phyloP scores from a whole-genome alignment of 768 basidiomycete genomes.

The Rhodocollybia butyracea region DNA sequence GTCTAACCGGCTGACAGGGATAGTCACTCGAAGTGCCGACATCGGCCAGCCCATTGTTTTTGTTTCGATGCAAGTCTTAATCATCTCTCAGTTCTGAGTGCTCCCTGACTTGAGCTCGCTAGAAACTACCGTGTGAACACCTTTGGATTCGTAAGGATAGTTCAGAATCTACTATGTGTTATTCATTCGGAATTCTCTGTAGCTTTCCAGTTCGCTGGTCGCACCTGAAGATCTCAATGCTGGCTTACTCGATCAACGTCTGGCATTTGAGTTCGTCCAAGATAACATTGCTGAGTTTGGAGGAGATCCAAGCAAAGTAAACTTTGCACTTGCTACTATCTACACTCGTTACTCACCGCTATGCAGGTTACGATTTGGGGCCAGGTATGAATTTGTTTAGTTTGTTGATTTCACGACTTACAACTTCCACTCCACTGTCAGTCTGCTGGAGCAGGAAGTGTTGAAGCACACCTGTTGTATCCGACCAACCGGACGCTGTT shows the following conservation, averaged over 20 bases:
- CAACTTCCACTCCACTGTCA: too few relatives aligned
- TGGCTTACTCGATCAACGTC: slow-evolving; percentile 58
- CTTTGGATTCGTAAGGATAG: slow-evolving; percentile 47
- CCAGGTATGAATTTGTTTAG: slow-evolving; percentile 28
- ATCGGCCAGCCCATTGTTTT: slow-evolving; percentile 53
- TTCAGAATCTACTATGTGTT: neutral
- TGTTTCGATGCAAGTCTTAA: slow-evolving; percentile 46
- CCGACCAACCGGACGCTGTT: slow-evolving; percentile 36
- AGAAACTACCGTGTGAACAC: slow-evolving; percentile 59
- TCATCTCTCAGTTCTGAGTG: neutral
- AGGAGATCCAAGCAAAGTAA: slow-evolving; percentile 55
- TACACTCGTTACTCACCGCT: neutral
- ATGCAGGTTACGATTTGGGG: slow-evolving; percentile 58
- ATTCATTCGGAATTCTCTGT: neutral
- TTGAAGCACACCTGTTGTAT: slow-evolving; percentile 44
- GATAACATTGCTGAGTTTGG: slow-evolving; percentile 64
- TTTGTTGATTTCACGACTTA: neutral
- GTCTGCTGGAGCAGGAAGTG: slow-evolving; percentile 53
- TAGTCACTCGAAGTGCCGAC: slow-evolving; percentile 45
- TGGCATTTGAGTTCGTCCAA: slow-evolving; percentile 57
- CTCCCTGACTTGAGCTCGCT: neutral
- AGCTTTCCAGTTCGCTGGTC: slow-evolving; percentile 47
- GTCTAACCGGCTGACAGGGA: slow-evolving; percentile 27
- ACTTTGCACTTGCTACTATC: neutral
- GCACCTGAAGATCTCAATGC: slow-evolving; percentile 50